Evolutionary conservation across 345 rosid genomes (phyloP), one percentile per base, ranked within the genome.

Genomic region (Eucalyptus tenuipes): DNA sequence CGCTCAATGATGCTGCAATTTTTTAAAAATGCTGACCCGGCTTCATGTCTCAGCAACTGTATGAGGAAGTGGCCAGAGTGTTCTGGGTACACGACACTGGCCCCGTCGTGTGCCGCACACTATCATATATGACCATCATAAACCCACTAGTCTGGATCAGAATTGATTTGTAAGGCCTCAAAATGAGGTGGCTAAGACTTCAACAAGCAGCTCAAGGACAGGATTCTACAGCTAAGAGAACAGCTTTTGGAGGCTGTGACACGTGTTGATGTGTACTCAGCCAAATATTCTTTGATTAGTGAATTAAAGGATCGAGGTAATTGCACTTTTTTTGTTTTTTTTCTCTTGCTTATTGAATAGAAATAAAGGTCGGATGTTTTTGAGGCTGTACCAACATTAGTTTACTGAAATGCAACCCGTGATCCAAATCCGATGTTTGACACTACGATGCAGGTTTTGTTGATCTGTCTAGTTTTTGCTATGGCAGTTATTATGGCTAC

Each of bases 41-140:
- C 57, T 27, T 82, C 49, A 71, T 90, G 88, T 90, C 88, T 90
- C 93, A 95, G 98, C 86, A 86, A 90, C 91, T 95, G 44, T 92
- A 92, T 90, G 89, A 91, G 85, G 93, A 95, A 94, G 98, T 97
- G 57, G 98, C 97, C 85, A 96, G 97, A 90, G 90, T 91, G 89
- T 97, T 95, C 93, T 94, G 95, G 94, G 92, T 97, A 85, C 98
- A 95, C 88, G 92, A 95, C 90, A 94, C 97, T 2, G 96, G 97
- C 25, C 97, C 98, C 49, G 15, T 96, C 4, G 96, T 93, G 93
- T 94, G 94, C 98, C 95, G 1, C 94, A 93, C 25, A 86, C 20
- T 49, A 89, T 92, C 29, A 86, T 91, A 53, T 90, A 92, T 88
- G 86, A 91, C 86, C 61, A 71, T 40, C 87, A 66, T 7, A 92